Percentiles rank a stretch among this genome's conserved stretches.
Conservation (phyloP, 352 stramenopile genomes). For the Pythium vanterpoolii region DNA sequence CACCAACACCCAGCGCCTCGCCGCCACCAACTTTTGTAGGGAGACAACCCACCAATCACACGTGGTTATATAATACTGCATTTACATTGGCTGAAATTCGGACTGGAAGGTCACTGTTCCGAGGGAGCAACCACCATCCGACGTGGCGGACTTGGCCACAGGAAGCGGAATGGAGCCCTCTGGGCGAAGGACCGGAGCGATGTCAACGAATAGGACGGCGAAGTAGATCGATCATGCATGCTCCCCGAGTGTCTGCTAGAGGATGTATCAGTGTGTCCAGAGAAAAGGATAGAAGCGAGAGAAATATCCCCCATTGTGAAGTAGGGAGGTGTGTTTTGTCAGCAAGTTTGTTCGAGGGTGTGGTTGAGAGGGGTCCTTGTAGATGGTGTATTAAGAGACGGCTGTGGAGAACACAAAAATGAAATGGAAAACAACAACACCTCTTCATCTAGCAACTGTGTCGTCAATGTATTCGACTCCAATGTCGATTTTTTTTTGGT, state of each 20-base stretch:
- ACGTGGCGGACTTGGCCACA: neutral
- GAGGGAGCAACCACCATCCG: neutral
- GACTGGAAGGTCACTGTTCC: neutral
- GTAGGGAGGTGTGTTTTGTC: too few relatives aligned
- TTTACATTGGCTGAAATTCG: conserved; percentile 38
- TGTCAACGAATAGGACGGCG: too few relatives aligned
- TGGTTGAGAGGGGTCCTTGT: too few relatives aligned
- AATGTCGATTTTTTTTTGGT: neutral
- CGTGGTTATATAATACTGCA: neutral
- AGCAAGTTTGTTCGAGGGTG: too few relatives aligned
- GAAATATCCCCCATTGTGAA: too few relatives aligned
- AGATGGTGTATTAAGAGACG: neutral
- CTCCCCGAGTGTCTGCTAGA: too few relatives aligned
- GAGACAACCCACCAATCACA: conserved; percentile 36
- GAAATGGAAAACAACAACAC: neutral
- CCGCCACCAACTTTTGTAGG: conserved; percentile 36
- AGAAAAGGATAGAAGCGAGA: too few relatives aligned
- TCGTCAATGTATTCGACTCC: conserved; percentile 25
- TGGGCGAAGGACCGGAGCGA: neutral
- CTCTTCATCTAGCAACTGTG: conserved; percentile 7
- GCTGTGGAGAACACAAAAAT: too few relatives aligned
- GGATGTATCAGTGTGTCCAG: too few relatives aligned
- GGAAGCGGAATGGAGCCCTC: neutral
- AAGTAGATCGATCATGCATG: too few relatives aligned
- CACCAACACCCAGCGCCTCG: conserved; percentile 14